These are phyloP conservation scores for Euphorbia peplus DNA, from an alignment of 345 rosid species.

Conservation along the genomic window DNA sequence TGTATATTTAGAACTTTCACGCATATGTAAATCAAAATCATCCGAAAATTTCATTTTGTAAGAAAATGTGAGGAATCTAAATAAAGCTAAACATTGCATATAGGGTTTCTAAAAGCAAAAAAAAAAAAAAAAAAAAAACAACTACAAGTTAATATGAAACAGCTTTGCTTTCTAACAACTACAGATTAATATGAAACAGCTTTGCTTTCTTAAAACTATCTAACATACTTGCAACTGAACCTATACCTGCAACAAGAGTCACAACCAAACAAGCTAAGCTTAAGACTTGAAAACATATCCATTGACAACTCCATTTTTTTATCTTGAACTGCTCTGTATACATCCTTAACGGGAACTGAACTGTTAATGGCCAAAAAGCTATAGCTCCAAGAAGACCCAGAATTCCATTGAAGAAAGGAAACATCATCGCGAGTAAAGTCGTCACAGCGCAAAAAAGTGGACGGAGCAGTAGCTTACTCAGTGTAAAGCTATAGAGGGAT, in stretches of 20 bases:
- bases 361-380: conserved; percentile 22
- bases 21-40: background rate
- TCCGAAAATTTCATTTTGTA: background rate
- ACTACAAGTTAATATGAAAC: conserved; percentile 15
- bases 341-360: conserved; percentile 16
- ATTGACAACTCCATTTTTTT: background rate
- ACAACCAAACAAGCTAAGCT: conserved; percentile 10
- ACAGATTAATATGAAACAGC: conserved; percentile 18
- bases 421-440: conserved; percentile 27
- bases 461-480: conserved; percentile 13
- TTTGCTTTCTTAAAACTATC: conserved; percentile 17
- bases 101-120: background rate
- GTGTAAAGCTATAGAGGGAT: background rate
- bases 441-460: conserved; percentile 23
- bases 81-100: background rate
- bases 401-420: conserved; percentile 30
- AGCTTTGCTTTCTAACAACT: conserved; percentile 6
- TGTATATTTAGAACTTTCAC: background rate
- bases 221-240: conserved; percentile 22
- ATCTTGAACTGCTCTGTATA: conserved; percentile 21
- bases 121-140: too few relatives aligned
- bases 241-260: conserved; percentile 14
- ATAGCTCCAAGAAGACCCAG: conserved; percentile 20
- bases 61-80: background rate
- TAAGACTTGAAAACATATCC: conserved; percentile 11